Base-by-base conservation (phyloP, 2,329 filamentous ascomycete species). In the Ophiocordyceps sinensis region DNA sequence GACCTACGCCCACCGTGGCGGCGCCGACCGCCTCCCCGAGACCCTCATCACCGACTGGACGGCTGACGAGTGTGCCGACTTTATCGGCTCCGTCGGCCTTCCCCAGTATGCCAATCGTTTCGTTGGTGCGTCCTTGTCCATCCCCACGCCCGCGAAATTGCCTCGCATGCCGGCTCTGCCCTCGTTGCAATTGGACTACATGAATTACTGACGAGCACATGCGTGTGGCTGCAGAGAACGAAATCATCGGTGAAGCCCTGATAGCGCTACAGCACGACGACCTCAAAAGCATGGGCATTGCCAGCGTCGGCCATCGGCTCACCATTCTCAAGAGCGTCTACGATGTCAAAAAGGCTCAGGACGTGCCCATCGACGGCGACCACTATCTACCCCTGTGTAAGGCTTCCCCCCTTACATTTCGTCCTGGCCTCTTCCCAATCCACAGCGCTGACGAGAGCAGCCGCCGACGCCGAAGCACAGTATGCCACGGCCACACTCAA, bases 311-410 rank as follows among this genome's bases (percentile, higher is more conserved):
- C 34, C 91, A 98, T 65, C 81, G 91, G 45, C 70, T 98, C 53
- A 94, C 87, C 19, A 93, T 98, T 43, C 72, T 98, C 44, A 96
- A 95, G 66, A 88, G 80, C 53, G 87, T 96, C 41, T 96, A 95
- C 64, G 88, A 96, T 56, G 81, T 91, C 55, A 98, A 98, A 66
- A 82, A 89, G 59, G 86, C 86, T 48, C 88, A 95, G 56, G 87
- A 94, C 53, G 77, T 96, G 45, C 82, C 85, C 14, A 75, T 95
- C 52, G 89, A 96, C 56, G 80, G 82, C 46, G 89, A 95, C 53
- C 85, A 96, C 60, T 98, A 95, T 59, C 75, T 95, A 40, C 91
- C 91, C 31, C 69, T 91, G 39, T 91, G 88, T 94, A 79, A 45
- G 50, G 15, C n/a, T 13, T 10, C 15, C 40, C 39, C 15, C n/a